Percentiles rank a stretch among this genome's conserved stretches.
These are phyloP conservation scores for Musa balbisiana DNA, from an alignment of 202 grass and related monocot species.

Conservation along the genomic window DNA sequence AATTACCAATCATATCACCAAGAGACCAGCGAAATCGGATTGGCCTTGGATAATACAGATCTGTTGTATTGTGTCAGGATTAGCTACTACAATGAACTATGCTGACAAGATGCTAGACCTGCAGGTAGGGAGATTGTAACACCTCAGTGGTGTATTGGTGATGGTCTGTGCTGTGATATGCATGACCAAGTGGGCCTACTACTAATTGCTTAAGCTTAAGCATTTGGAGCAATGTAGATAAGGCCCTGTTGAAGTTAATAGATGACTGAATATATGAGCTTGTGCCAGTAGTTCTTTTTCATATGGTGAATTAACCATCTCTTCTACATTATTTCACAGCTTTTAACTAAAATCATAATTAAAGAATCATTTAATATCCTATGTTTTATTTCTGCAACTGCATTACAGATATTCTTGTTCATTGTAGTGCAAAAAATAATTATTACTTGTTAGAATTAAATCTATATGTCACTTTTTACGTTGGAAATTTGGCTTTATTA, in stretches of 20 bases:
- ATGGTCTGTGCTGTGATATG: not conserved
- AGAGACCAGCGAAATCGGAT: no score
- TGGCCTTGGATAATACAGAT: no score
- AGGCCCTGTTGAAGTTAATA: not conserved
- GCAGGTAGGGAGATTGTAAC: no score
- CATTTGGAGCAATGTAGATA: not conserved
- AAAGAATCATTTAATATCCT: not conserved
- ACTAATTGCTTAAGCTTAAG: not conserved
- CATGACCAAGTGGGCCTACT: not conserved
- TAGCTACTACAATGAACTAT: no score
- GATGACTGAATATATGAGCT: not conserved
- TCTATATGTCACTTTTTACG: not conserved
- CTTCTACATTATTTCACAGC: not conserved
- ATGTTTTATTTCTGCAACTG: no score
- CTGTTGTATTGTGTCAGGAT: no score
- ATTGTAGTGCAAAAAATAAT: not conserved
- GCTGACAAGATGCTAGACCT: no score
- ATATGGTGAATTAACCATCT: not conserved
- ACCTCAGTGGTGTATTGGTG: not conserved
- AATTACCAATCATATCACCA: no score
- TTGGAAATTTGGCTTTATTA: not conserved
- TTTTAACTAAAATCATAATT: not conserved
- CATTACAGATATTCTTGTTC: not conserved
- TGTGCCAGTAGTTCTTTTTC: not conserved
- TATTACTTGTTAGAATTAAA: no score